Evolutionary conservation across 2,329 filamentous ascomycete genomes (phyloP).

Genomic region (Aspergillus tamarii): DNA sequence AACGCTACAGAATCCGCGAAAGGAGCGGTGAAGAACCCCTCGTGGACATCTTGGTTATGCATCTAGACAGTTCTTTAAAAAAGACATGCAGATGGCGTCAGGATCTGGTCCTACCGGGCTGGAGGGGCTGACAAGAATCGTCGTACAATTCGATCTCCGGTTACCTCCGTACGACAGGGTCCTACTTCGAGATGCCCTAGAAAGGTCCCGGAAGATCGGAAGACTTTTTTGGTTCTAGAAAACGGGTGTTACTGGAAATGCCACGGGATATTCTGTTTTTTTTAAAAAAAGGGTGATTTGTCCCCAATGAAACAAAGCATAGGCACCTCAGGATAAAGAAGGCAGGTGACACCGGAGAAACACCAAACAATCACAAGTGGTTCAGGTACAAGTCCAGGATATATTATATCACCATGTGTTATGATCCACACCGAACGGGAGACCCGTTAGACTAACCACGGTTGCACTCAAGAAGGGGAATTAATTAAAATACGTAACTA

Average conservation of each 20-base stretch:
- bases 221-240: neutral
- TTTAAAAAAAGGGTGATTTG: neutral
- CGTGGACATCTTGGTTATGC: neutral
- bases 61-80: neutral
- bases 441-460: neutral
- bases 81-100: neutral
- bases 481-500: neutral
- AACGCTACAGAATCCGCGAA: neutral
- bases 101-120: too few species aligned
- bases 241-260: neutral
- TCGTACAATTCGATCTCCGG: neutral
- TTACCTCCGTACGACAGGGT: neutral
- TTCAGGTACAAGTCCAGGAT: too few species aligned
- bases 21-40: conserved; percentile 4
- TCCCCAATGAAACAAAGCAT: neutral
- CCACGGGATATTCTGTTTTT: neutral
- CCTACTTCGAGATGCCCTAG: neutral
- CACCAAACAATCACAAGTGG: too few species aligned
- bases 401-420: neutral
- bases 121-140: neutral
- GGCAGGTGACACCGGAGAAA: too few species aligned
- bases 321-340: too few species aligned
- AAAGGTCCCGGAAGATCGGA: neutral
- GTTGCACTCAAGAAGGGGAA: neutral
- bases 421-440: neutral